A percentile compares a stretch with the other conserved stretches of the same genome.
phyloP scores from a whole-genome alignment of 495 filamentous ascomycete genomes.

The Pyronema omphalodes region DNA sequence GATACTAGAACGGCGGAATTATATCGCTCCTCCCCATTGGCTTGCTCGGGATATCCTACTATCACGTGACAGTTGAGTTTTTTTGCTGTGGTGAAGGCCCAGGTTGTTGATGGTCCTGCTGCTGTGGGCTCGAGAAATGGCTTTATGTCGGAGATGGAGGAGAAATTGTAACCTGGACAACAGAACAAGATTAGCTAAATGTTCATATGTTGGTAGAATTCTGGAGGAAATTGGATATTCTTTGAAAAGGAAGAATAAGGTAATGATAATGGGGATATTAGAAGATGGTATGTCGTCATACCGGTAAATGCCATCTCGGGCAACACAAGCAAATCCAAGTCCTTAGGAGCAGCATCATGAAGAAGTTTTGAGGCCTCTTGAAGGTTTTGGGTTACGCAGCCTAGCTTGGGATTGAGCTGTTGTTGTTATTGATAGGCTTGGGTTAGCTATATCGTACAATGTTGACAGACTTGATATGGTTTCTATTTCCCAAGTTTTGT shows the following conservation, averaged over 20 bases:
- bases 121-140: conserved; percentile 67
- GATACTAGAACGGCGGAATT: conserved; percentile 75
- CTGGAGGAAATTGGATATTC: not conserved
- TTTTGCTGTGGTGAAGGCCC: conserved; percentile 58
- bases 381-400: conserved; percentile 60
- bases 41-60: conserved; percentile 70
- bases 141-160: conserved; percentile 52
- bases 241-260: not conserved
- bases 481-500: no score
- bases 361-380: conserved; percentile 54
- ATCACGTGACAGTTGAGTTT: conserved; percentile 63
- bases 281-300: conserved; percentile 26
- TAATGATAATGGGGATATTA: not conserved
- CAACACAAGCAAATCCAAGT: conserved; percentile 56
- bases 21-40: conserved; percentile 32
- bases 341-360: conserved; percentile 31
- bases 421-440: not conserved
- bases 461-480: no score
- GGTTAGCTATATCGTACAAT: no score
- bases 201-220: conserved; percentile 4
- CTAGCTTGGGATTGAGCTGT: conserved; percentile 34
- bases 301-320: conserved; percentile 82
- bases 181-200: conserved; percentile 5
- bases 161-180: conserved; percentile 70
- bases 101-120: conserved; percentile 52